phyloP scores from a whole-genome alignment of 2,329 filamentous ascomycete genomes.

The Lasiodiplodia sp. region DNA sequence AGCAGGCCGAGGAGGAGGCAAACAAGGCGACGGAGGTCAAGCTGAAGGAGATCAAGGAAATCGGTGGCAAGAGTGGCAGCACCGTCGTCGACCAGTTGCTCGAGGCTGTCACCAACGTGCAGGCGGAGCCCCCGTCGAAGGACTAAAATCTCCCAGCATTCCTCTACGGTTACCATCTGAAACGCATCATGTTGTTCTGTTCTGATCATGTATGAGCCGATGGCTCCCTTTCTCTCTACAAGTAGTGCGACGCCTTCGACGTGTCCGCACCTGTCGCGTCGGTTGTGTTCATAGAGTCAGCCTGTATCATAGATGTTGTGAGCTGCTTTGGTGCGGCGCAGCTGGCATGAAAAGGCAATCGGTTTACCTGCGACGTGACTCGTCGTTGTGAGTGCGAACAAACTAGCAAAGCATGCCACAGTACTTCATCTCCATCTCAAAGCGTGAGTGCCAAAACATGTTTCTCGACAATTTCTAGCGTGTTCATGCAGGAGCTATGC shows the following conservation, averaged over 20 bases:
- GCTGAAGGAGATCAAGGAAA: conserved; percentile 80
- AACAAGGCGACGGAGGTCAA: conserved; percentile 81
- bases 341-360: conserved; percentile 19
- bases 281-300: conserved; percentile 25
- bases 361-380: conserved; percentile 10
- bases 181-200: conserved; percentile 26
- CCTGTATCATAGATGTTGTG: conserved; percentile 26
- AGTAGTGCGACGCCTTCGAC: background rate
- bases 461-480: background rate
- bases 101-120: conserved; percentile 82
- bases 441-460: background rate
- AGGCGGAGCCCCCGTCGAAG: conserved; percentile 67
- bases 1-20: conserved; percentile 73
- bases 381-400: conserved; percentile 12
- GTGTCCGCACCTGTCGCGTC: conserved; percentile 5
- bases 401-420: background rate
- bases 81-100: conserved; percentile 85
- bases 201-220: conserved; percentile 17
- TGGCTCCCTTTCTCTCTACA: conserved; percentile 6
- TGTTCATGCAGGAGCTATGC: conserved; percentile 3
- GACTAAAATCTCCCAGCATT: conserved; percentile 6
- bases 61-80: conserved; percentile 79
- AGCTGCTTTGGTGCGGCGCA: conserved; percentile 14
- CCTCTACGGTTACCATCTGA: conserved; percentile 23
- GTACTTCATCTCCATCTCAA: background rate